A percentile compares a stretch with the other conserved stretches of the same genome.
These are phyloP conservation scores for Allium fistulosum DNA, from an alignment of 106 monocot species.

Conservation along the genomic window DNA sequence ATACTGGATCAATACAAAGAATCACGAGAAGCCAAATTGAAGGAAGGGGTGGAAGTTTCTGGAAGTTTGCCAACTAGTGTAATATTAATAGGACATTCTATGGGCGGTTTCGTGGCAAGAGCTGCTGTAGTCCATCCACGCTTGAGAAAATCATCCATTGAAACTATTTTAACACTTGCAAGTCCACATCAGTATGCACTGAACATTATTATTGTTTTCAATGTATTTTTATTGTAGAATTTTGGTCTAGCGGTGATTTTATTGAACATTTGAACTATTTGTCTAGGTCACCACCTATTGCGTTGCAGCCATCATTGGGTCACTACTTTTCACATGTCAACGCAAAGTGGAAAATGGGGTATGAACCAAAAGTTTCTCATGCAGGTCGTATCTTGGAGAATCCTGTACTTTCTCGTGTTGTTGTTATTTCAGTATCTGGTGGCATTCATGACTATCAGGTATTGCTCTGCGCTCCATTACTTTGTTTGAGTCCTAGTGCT, in stretches of 20 bases:
- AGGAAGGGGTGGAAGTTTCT: constrained; percentile 39
- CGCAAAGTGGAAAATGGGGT: constrained; percentile 76
- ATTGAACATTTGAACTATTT: constrained; percentile 13
- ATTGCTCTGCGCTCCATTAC: constrained; percentile 6
- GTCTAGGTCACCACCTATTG: constrained; percentile 90
- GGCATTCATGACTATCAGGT: constrained; percentile 95
- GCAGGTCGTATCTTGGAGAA: constrained; percentile 27
- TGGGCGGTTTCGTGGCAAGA: constrained; percentile 99
- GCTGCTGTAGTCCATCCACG: constrained; percentile 75
- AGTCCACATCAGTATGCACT: constrained; percentile 89
- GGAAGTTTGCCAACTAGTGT: constrained; percentile 71
- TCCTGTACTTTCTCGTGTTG: constrained; percentile 63
- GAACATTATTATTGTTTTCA: background rate
- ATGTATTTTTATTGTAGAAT: constrained; percentile 3
- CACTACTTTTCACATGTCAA: constrained; percentile 79
- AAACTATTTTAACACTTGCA: constrained; percentile 86
- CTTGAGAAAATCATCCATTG: constrained; percentile 68
- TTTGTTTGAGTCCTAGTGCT: background rate
- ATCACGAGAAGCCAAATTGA: constrained; percentile 36
- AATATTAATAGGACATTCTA: constrained; percentile 94
- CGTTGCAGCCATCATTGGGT: constrained; percentile 94
- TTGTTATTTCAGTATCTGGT: constrained; percentile 87
- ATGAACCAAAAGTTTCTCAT: constrained; percentile 25
- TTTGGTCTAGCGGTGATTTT: background rate
- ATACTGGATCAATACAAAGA: constrained; percentile 84